Base-by-base conservation (phyloP, 2,329 filamentous ascomycete genomes). In the Sporothrix schenckii region DNA sequence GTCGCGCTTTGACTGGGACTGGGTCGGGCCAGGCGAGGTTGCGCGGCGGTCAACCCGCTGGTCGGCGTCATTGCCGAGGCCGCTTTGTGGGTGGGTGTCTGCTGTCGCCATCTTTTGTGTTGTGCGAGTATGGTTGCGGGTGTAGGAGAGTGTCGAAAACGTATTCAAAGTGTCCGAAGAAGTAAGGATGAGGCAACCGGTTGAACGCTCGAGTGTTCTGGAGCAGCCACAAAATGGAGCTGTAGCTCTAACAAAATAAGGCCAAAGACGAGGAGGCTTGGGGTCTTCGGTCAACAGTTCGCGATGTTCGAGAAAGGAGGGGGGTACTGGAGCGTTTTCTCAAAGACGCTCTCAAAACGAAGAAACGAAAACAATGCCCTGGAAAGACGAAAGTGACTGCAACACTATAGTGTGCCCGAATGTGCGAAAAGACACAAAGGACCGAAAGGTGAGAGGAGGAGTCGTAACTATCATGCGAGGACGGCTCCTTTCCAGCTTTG, bases 1-100 rank as follows among this genome's bases (percentile, higher is more conserved):
- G 82, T 98, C 94, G 80, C 93, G 88, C 83, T 97, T 97, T 53
- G 92, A 94, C 73, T 84, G 84, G 4, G 75, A 94, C 73, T 84
- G 84, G 9, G 75, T 65, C 1, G 77, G 75, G n/a, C 82, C 76
- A n/a, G 77, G 77, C 39, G 78, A 78, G 56, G 73, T 75, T 53
- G 72, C 71, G 16, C 77, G 75, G 53, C 76, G 76, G 66, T 77
- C 77, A 3, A 70, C 68, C 30, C 73, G 75, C n/a, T 70, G 71
- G 27, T 70, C 65, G 39, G 69, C 69, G 14, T 69, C 69, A 21
- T 52, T 50, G 39, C 66, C 70, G 30, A 72, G 68, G 44, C 66
- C 70, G 30, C 63, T 49, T 50, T 39, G 63, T 14, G 60, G 44
- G 21, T 72, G 71, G 41, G 68, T 21, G 19, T 73, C 71, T 47